Evolutionary conservation across 2,329 filamentous ascomycete genomes (phyloP).

Genomic region (Fusarium burgessii): DNA sequence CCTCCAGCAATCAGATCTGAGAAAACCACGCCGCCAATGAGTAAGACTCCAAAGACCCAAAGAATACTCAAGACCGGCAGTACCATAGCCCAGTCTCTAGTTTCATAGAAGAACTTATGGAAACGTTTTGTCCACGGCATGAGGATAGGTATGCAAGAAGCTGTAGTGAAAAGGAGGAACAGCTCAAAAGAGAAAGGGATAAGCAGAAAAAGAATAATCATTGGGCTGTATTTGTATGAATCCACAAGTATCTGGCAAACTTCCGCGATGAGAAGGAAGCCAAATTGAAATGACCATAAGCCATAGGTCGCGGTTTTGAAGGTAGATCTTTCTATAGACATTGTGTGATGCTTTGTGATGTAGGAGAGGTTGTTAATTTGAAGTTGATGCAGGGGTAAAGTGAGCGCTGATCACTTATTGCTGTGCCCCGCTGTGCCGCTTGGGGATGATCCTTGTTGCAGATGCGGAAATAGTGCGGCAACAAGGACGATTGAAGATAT

Average conservation of each 20-base stretch:
- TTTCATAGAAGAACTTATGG: constrained; percentile 33
- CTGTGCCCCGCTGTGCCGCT: constrained; percentile 5
- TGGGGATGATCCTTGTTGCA: constrained; percentile 24
- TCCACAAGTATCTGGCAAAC: background rate
- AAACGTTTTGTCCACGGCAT: constrained; percentile 1
- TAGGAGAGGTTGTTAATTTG: background rate
- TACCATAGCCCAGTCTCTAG: constrained; percentile 30
- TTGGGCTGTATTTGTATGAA: background rate
- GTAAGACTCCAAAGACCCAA: constrained; percentile 27
- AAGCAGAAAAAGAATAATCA: constrained; percentile 5
- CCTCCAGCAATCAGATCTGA: constrained; percentile 20
- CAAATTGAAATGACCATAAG: constrained; percentile 29
- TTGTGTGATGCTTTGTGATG: background rate
- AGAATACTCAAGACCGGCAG: constrained; percentile 30
- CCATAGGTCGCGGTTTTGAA: constrained; percentile 3
- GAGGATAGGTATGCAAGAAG: constrained; percentile 21
- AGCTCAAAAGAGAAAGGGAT: constrained; percentile 23
- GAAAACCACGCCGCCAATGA: constrained; percentile 1
- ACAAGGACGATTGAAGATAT: background rate
- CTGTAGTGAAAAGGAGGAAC: constrained; percentile 43
- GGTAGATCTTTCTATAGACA: constrained; percentile 4
- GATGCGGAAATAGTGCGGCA: constrained; percentile 7
- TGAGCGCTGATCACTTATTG: constrained; percentile 13
- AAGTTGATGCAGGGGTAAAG: constrained; percentile 5
- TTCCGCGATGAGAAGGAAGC: background rate